Evolutionary conservation across 495 filamentous ascomycete genomes (phyloP), one percentile per base, ranked within the genome.

Genomic region (Neurospora africana): DNA sequence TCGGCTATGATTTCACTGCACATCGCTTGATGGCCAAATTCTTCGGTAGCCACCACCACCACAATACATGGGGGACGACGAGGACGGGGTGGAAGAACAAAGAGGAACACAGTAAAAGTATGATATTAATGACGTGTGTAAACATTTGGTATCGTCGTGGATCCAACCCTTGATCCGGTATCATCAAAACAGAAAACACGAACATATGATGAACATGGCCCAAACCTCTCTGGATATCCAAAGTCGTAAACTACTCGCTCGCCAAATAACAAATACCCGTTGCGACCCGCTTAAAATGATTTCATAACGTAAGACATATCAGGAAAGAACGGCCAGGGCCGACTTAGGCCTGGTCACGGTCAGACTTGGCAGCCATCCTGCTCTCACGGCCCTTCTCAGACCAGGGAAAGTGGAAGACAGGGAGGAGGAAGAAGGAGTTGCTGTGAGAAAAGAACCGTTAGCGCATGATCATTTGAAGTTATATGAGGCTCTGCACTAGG

Each of bases 391-490:
- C 94, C 84, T 93, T 94, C 77, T 93, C 91, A 40, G 91, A 94
- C 95, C 95, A 98, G 44, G 95, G 95, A 89, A 99, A 97, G 88
- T 98, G 95, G 74, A 90, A 88, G 76, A 98, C 95, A 70, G 94
- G 94, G 75, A 97, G 86, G 79, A 95, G 86, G 88, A 99, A 97
- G 92, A 98, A 98, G 82, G 92, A 95, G 87, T 89, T 89, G 81
- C 87, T 88, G 70, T 47, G 15, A 65, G 23, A 67, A n/a, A 68
- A 41, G 40, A 41, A 35, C 38, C 53, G 71, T 71, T 71, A 77
- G 71, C 69, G 71, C 71, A 68, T 73, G 27, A 41, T 69, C 47
- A 33, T 71, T 69, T 61, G 43, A 69, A 43, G 43, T 69, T 68
- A 27, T 61, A 68, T 72, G 71, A 71, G 69, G 53, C 53, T 73